Base-by-base conservation (phyloP, 306 rosid species). In the Glycine tomentella region DNA sequence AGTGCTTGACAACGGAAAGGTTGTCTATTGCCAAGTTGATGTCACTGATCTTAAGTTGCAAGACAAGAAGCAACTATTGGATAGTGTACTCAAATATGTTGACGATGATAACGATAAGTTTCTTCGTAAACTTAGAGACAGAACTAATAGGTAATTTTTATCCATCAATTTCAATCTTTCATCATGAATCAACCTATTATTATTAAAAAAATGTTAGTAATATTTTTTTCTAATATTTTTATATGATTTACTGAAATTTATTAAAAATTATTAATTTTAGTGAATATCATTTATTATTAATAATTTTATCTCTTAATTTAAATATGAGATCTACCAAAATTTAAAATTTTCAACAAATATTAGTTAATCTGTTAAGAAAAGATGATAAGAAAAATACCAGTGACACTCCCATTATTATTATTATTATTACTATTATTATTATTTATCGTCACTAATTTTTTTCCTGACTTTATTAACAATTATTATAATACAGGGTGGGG, bases 61-160 rank as follows among this genome's bases (percentile, higher is more conserved):
- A 8, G 92, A 92, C 9, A 90, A 84, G 82, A 87, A 82, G 76
- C 81, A 52, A 42, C 46, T 90, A 42, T 75, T 90, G 80, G 97
- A 90, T 14, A 90, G 79, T 55, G 75, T 92, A 1, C 88, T 92
- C 10, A 87, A 84, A 69, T 77, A 81, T 68, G 89, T 81, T 5
- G 90, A 92, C 36, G 81, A 90, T 0, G 97, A 92, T 9, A 92
- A 90, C 13, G 91, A 92, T 10, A 90, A 81, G 53, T 87, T 92
- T 75, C 77, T 92, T 11, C 33, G 25, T 7, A 76, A 84, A 16
- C 84, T 90, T 11, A 71, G 90, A 51, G 81, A 85, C 4, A 81
- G 93, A 63, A 55, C 81, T 3, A 88, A 92, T 51, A 86, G 94
- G 97, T 36, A 9, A 38, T 38, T 20, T 14, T 46, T 20, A 10